Evolutionary conservation across 805 yeast species (phyloP).

Genomic region (Myxozyma monticola): DNA sequence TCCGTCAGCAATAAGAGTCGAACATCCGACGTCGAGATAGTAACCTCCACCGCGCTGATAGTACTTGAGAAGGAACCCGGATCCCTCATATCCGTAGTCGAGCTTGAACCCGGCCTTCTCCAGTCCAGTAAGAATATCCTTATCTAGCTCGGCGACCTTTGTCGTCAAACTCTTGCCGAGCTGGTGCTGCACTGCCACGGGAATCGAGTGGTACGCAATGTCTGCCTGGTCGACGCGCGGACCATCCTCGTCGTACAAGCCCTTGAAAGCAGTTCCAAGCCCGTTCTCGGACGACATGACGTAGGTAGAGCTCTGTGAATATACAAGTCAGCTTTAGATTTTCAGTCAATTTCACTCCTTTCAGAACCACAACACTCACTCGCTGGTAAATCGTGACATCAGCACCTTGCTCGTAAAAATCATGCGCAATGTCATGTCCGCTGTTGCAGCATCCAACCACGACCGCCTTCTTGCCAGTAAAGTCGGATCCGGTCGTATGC

Average conservation of each 20-base stretch:
- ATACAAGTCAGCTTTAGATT: no score
- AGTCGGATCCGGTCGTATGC: conserved; percentile 46
- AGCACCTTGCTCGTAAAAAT: conserved; percentile 48
- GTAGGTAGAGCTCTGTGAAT: no score
- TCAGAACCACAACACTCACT: no score
- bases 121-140: conserved; percentile 37
- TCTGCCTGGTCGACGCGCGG: conserved; percentile 46
- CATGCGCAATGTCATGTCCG: conserved; percentile 49
- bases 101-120: conserved; percentile 42
- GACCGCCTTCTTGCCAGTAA: conserved; percentile 43
- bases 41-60: conserved; percentile 48
- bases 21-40: conserved; percentile 49
- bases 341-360: no score
- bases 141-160: conserved; percentile 40
- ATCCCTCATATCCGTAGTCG: conserved; percentile 46
- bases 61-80: conserved; percentile 46
- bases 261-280: conserved; percentile 39
- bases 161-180: conserved; percentile 43
- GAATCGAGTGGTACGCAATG: conserved; percentile 39
- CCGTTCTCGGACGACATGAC: conserved; percentile 45
- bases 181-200: conserved; percentile 39
- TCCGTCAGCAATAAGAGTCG: conserved; percentile 44
- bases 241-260: conserved; percentile 41
- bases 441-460: conserved; percentile 49
- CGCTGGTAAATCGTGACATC: conserved; percentile 47